A percentile compares a stretch with the other conserved stretches of the same genome.
Evolutionary conservation across 306 rosid genomes (phyloP).

Genomic region (Psophocarpus tetragonolobus): DNA sequence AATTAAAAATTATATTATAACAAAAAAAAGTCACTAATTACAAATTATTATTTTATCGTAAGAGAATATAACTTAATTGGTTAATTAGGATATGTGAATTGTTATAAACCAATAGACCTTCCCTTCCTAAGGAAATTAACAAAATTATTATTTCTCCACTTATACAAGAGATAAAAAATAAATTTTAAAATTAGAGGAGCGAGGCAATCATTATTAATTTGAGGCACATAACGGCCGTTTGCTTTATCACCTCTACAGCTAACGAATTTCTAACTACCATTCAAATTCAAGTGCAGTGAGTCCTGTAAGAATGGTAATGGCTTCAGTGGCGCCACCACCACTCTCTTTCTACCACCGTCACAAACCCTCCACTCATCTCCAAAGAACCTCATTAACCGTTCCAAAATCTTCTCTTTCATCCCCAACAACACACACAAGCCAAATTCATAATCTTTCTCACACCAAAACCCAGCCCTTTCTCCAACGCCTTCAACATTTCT

Average conservation of each 20-base stretch:
- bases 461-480: conserved; percentile 33
- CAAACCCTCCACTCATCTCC: background rate
- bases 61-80: too few species aligned
- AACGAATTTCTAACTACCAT: background rate
- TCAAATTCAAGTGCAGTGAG: background rate
- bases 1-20: too few species aligned
- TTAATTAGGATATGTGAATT: too few species aligned
- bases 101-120: too few species aligned
- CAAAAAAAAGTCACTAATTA: too few species aligned
- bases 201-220: too few species aligned
- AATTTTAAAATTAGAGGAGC: too few species aligned
- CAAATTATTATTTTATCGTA: too few species aligned
- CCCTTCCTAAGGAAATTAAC: too few species aligned
- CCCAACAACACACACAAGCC: conserved; percentile 17
- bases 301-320: too few species aligned
- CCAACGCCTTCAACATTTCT: conserved; percentile 49
- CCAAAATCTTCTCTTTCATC: conserved; percentile 45
- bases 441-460: conserved; percentile 7
- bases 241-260: background rate
- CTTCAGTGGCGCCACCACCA: conserved; percentile 37
- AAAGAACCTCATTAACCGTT: conserved; percentile 15
- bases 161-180: too few species aligned
- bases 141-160: too few species aligned
- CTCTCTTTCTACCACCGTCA: conserved; percentile 33
- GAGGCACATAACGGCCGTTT: background rate